Conservation (phyloP, 257 asterid species). For the Solanum verrucosum region DNA sequence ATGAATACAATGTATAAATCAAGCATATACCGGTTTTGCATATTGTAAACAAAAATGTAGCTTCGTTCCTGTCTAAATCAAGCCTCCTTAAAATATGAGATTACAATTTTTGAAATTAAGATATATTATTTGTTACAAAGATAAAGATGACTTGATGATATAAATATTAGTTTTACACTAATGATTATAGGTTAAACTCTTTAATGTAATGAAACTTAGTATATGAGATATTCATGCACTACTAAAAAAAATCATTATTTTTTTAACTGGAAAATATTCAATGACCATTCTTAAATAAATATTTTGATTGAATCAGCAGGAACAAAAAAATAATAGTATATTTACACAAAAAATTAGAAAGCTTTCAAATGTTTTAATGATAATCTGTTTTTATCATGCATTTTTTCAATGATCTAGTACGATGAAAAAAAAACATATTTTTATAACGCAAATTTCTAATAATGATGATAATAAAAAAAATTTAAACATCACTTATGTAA, state of each 20-base stretch:
- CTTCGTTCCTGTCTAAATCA: neutral
- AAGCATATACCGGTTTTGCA: neutral
- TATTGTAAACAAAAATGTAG: neutral
- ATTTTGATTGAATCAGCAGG: neutral
- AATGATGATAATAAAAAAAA: too few species aligned
- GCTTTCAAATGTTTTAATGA: fast-evolving
- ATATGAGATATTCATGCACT: neutral
- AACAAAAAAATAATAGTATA: neutral
- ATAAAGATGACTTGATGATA: neutral
- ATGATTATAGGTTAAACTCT: neutral
- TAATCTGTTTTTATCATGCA: neutral
- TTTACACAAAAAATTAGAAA: neutral
- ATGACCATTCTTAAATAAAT: neutral
- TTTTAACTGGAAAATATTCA: neutral
- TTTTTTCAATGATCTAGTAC: fast-evolving
- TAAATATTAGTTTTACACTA: neutral
- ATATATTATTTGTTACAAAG: neutral
- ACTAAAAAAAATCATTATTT: neutral
- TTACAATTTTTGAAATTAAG: neutral
- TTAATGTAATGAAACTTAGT: neutral
- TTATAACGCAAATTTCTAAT: too few species aligned
- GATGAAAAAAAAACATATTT: neutral
- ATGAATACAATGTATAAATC: too few species aligned
- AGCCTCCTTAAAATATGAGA: neutral
- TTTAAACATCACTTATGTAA: neutral